Percentiles rank a stretch among this genome's conserved stretches.
Conservation (phyloP, 106 monocot species). For the Posidonia australis region DNA sequence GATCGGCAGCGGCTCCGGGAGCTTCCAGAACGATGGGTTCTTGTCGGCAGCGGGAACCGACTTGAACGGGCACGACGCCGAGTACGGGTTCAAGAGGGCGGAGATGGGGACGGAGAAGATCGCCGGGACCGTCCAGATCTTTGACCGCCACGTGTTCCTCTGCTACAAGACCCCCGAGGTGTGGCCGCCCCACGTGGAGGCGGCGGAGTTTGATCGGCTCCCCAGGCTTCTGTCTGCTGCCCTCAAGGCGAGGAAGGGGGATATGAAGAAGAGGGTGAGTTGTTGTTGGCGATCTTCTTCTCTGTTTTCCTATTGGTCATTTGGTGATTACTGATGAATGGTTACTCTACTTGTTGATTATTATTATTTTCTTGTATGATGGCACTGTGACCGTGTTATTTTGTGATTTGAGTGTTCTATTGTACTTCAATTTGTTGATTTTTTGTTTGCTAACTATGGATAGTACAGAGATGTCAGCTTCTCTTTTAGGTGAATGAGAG, state of each 20-base stretch:
- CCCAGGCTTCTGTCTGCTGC: constrained; percentile 49
- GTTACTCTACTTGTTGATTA: not conserved
- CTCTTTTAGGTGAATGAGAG: too few species aligned
- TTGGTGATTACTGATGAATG: not conserved
- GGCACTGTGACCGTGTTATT: too few species aligned
- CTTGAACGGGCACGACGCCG: constrained; percentile 9
- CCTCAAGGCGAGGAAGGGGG: constrained; percentile 37
- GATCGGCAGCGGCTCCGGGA: constrained; percentile 6
- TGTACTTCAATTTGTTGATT: too few species aligned
- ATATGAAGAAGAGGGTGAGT: constrained; percentile 45
- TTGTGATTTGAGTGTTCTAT: too few species aligned
- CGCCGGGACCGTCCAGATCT: constrained; percentile 52
- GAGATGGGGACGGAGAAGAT: constrained; percentile 25
- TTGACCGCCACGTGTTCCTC: constrained; percentile 80
- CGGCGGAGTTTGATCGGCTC: constrained; percentile 54
- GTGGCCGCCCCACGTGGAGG: constrained; percentile 58
- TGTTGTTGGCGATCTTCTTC: not conserved
- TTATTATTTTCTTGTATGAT: too few species aligned
- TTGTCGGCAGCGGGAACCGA: constrained; percentile 5
- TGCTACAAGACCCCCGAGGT: constrained; percentile 47
- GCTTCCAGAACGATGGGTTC: constrained; percentile 14
- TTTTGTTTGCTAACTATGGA: too few species aligned
- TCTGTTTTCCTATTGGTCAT: not conserved
- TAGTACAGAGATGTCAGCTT: too few species aligned
- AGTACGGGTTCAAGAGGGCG: constrained; percentile 26